phyloP scores from a whole-genome alignment of 805 yeast species.

The Spathaspora boniae region DNA sequence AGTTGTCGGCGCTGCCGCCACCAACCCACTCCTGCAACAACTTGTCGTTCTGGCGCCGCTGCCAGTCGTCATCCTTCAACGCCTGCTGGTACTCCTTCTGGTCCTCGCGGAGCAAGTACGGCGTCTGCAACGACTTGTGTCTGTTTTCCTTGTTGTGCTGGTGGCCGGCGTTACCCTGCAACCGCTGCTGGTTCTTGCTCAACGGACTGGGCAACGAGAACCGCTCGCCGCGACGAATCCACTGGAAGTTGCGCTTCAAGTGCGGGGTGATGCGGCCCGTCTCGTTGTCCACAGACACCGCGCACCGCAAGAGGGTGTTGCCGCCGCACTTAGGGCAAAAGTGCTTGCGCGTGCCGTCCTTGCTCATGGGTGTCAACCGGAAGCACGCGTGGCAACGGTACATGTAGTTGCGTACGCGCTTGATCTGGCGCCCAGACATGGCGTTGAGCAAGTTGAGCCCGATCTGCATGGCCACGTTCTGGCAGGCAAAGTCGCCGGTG shows the following conservation, averaged over 20 bases:
- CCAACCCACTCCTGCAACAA: constrained; percentile 86
- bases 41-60: constrained; percentile 80
- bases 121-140: constrained; percentile 45
- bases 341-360: constrained; percentile 71
- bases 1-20: constrained; percentile 87
- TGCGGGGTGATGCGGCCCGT: constrained; percentile 87
- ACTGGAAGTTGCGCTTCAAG: constrained; percentile 85
- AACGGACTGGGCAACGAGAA: constrained; percentile 86
- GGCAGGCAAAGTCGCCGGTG: constrained; percentile 97
- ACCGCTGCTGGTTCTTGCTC: constrained; percentile 68
- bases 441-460: constrained; percentile 85
- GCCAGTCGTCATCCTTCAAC: constrained; percentile 84
- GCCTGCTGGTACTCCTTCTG: constrained; percentile 92
- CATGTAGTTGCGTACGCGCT: constrained; percentile 86
- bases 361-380: constrained; percentile 72
- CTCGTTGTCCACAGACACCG: constrained; percentile 74
- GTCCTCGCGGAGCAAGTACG: constrained; percentile 75
- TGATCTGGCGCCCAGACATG: constrained; percentile 79
- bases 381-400: constrained; percentile 97
- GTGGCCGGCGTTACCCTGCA: constrained; percentile 74
- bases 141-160: constrained; percentile 67
- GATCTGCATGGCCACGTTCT: constrained; percentile 88
- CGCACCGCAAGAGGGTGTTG: constrained; percentile 81
- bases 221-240: constrained; percentile 85
- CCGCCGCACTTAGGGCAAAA: constrained; percentile 98